These are phyloP conservation scores for Nemania diffusa DNA, from an alignment of 2,329 filamentous ascomycete genomes.

Conservation along the genomic window DNA sequence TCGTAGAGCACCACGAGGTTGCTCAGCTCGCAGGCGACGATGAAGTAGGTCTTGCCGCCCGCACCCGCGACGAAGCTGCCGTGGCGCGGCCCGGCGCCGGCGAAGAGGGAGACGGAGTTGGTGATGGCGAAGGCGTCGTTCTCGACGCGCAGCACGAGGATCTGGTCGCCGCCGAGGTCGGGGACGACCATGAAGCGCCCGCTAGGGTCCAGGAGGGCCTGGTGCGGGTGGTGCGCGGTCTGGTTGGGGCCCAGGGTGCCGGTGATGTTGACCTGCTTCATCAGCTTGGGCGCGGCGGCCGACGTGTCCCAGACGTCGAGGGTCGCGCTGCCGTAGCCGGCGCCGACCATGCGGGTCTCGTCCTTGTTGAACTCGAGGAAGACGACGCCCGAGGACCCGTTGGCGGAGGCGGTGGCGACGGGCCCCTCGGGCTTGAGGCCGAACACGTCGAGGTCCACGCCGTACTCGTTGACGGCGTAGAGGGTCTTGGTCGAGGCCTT, in stretches of 20 bases:
- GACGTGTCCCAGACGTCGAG: slow-evolving; percentile 60
- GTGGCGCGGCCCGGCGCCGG: slow-evolving; percentile 62
- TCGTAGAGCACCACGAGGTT: slow-evolving; percentile 58
- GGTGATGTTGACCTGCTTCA: slow-evolving; percentile 53
- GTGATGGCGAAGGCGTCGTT: slow-evolving; percentile 54
- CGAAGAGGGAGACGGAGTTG: slow-evolving; percentile 50
- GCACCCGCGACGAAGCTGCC: slow-evolving; percentile 57
- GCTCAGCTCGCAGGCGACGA: slow-evolving; percentile 59
- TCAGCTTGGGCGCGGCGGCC: slow-evolving; percentile 48
- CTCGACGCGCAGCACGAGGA: slow-evolving; percentile 58
- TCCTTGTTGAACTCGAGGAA: slow-evolving; percentile 59
- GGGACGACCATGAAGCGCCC: slow-evolving; percentile 61
- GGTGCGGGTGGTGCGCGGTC: slow-evolving; percentile 55
- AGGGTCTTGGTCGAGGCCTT: slow-evolving; percentile 52
- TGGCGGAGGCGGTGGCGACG: slow-evolving; percentile 46
- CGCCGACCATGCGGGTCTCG: slow-evolving; percentile 57
- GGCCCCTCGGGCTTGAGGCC: slow-evolving; percentile 48
- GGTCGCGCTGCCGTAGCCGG: slow-evolving; percentile 54
- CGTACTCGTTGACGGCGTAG: slow-evolving; percentile 62
- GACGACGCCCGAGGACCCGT: slow-evolving; percentile 57
- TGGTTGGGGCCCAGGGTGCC: slow-evolving; percentile 49
- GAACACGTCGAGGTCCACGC: slow-evolving; percentile 54
- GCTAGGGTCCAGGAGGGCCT: slow-evolving; percentile 59
- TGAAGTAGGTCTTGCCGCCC: slow-evolving; percentile 56
- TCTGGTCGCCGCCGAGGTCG: slow-evolving; percentile 61